Conservation (phyloP, 441 rosid species). For the Aquilaria agallochum region DNA sequence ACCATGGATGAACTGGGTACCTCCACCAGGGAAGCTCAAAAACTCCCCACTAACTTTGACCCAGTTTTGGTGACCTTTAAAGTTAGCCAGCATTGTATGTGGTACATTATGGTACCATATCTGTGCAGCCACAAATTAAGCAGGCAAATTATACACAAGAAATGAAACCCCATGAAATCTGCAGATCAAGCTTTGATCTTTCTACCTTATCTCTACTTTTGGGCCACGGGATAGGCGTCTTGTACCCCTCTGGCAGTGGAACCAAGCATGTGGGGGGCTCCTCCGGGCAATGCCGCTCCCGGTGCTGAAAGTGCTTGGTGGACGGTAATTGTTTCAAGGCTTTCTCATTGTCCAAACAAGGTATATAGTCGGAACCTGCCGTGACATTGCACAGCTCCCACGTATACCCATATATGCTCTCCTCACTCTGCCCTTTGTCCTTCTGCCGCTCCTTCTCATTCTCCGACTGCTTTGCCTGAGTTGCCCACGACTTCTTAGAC, state of each 20-base stretch:
- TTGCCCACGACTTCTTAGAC: constrained; percentile 75
- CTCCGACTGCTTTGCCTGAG: constrained; percentile 75
- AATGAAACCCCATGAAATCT: neutral
- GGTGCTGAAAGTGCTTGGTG: constrained; percentile 73
- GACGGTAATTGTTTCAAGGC: constrained; percentile 45
- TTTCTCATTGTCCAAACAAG: constrained; percentile 88
- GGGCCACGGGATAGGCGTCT: constrained; percentile 71
- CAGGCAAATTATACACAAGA: neutral
- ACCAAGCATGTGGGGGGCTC: constrained; percentile 77
- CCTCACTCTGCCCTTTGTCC: constrained; percentile 28
- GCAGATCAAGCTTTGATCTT: constrained; percentile 1
- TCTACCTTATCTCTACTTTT: constrained; percentile 81
- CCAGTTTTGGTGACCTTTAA: constrained; percentile 98
- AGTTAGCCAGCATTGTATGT: constrained; percentile 64
- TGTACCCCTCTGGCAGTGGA: constrained; percentile 63
- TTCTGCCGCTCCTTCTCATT: constrained; percentile 75
- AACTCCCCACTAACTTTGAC: constrained; percentile 89
- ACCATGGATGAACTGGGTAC: constrained; percentile 94
- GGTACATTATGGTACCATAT: constrained; percentile 97
- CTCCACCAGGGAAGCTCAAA: constrained; percentile 95
- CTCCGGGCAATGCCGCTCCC: constrained; percentile 96
- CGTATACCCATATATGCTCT: constrained; percentile 30
- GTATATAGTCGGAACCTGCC: constrained; percentile 84
- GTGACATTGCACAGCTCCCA: constrained; percentile 86
- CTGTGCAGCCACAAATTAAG: constrained; percentile 32